Conservation (phyloP, 352 stramenopile species). For the Pythium oligandrum region DNA sequence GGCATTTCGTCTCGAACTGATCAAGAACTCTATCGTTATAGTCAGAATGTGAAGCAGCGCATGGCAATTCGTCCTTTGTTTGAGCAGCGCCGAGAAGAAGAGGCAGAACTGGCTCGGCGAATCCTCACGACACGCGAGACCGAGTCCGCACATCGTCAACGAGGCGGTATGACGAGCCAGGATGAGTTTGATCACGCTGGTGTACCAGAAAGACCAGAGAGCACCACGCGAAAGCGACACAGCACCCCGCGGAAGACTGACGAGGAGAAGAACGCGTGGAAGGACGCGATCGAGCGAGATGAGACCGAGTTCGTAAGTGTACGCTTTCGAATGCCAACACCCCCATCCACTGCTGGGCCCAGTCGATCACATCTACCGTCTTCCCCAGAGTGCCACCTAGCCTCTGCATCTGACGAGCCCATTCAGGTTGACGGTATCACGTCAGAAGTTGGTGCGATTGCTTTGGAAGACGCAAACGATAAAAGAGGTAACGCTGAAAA, state of each 20-base stretch:
- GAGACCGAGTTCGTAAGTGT: constrained; percentile 4
- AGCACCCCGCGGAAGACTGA: not conserved
- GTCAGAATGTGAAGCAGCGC: constrained; percentile 38
- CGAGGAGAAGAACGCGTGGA: not conserved
- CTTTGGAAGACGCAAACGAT: too few relatives aligned
- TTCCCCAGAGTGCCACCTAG: too few relatives aligned
- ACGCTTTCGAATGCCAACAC: constrained; percentile 16
- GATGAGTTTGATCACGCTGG: too few relatives aligned
- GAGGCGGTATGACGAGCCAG: too few relatives aligned
- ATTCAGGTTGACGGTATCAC: too few relatives aligned
- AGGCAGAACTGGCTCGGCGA: constrained; percentile 21
- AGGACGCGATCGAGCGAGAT: not conserved
- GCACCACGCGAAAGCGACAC: too few relatives aligned
- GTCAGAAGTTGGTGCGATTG: too few relatives aligned
- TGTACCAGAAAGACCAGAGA: not conserved
- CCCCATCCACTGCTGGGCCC: constrained; percentile 16
- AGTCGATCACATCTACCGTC: not conserved
- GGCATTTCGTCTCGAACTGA: constrained; percentile 42
- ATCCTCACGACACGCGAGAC: constrained; percentile 23
- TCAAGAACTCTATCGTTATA: constrained; percentile 63
- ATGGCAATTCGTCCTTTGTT: constrained; percentile 75
- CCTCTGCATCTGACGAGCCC: too few relatives aligned
- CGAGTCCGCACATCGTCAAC: not conserved
- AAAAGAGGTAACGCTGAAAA: too few relatives aligned
- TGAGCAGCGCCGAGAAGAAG: constrained; percentile 43